phyloP scores from a whole-genome alignment of 352 stramenopile species.

The Nothophytophthora sp. region DNA sequence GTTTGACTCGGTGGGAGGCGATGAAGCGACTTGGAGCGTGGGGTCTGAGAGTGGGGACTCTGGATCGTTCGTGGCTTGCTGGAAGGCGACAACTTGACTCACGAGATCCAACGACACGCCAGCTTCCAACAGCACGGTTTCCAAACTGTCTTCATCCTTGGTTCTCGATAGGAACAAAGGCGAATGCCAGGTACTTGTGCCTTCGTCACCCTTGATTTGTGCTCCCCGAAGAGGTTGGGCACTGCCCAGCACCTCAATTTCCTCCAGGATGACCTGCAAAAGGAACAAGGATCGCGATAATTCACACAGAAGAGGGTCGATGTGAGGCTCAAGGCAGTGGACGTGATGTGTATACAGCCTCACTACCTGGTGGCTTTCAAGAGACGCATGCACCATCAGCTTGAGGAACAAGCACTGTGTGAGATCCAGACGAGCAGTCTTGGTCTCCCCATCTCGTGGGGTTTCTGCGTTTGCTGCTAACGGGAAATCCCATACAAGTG shows the following conservation, averaged over 20 bases:
- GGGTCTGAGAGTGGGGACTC: background rate
- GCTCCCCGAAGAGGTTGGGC: background rate
- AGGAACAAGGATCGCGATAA: background rate
- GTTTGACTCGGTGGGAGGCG: too few relatives aligned
- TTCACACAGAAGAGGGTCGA: background rate
- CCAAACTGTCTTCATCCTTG: constrained; percentile 18
- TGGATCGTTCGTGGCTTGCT: background rate
- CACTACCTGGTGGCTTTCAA: constrained; percentile 19
- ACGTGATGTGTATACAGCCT: background rate
- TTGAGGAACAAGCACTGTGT: constrained; percentile 31
- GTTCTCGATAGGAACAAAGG: background rate
- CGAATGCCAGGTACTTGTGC: background rate
- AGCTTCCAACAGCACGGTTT: constrained; percentile 31
- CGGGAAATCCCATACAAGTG: constrained; percentile 6
- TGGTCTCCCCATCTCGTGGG: constrained; percentile 3
- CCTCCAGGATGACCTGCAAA: constrained; percentile 24
- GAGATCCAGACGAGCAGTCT: constrained; percentile 14
- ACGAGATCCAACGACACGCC: constrained; percentile 39
- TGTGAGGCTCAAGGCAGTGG: background rate
- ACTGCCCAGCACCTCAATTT: constrained; percentile 29
- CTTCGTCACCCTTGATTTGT: background rate
- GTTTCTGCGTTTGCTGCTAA: background rate
- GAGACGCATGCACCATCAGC: constrained; percentile 23
- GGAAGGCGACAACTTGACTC: constrained; percentile 12
- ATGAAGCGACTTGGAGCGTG: background rate